Conservation (phyloP, 495 filamentous ascomycete genomes). For the Astrothelium macrocarpum region DNA sequence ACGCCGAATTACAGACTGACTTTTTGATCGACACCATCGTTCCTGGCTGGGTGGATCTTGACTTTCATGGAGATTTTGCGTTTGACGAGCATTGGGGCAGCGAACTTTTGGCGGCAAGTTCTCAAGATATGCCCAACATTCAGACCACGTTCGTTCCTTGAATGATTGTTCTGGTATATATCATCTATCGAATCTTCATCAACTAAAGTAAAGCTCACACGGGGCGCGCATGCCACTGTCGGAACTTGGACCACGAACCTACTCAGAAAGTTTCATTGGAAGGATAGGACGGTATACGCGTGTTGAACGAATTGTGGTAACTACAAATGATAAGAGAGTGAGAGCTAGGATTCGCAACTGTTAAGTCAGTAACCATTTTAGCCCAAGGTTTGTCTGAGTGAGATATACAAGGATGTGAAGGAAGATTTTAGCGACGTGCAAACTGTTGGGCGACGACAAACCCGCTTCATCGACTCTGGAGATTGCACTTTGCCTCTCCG, state of each 20-base stretch:
- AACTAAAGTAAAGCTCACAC: background rate
- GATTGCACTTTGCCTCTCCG: background rate
- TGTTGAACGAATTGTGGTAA: background rate
- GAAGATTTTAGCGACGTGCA: background rate
- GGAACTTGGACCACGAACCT: background rate
- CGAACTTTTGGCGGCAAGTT: background rate
- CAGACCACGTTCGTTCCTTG: background rate
- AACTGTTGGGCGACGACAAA: background rate
- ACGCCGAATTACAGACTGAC: background rate
- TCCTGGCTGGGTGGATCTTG: background rate
- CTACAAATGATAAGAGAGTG: background rate
- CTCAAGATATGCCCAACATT: background rate
- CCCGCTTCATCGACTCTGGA: background rate
- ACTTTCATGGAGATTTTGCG: background rate
- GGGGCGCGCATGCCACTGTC: background rate
- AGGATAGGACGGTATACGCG: background rate
- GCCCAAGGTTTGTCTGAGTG: background rate
- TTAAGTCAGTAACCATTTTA: background rate
- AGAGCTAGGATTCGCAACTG: background rate
- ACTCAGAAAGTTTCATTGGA: background rate
- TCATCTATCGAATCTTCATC: background rate
- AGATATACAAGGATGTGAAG: background rate
- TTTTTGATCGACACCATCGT: background rate
- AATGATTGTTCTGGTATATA: background rate
- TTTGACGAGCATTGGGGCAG: background rate